Base-by-base conservation (phyloP, 2,329 filamentous ascomycete genomes). In the Epichloe glyceriae region DNA sequence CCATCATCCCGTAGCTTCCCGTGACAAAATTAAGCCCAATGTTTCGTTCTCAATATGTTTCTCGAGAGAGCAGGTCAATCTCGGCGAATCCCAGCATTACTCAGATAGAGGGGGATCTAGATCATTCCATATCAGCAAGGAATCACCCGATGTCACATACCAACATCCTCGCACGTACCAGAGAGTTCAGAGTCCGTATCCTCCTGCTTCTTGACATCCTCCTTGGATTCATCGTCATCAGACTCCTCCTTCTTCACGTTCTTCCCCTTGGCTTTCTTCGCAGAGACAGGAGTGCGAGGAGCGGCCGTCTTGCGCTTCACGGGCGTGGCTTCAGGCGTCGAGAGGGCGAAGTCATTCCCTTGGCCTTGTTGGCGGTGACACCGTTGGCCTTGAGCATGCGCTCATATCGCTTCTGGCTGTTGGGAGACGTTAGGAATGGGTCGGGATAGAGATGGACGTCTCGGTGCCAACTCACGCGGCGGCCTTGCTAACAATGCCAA, bases 341-440 rank as follows among this genome's bases (percentile, higher is more conserved):
- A 30, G 3, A 20, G 34, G 3, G 47, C 51, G 10, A 49, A 50
- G 8, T 53, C 53, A 39, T 17, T 20, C 5, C 34, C 43, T 54
- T 58, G n/a, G 51, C 39, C 48, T 53, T 58, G 53, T 46, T 37
- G 40, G 53, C 52, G 14, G 30, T 57, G 46, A 82, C 75, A 26
- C 71, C 73, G 55, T 82, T 70, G 8, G 74, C 67, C 61, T 82
- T 82, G 66, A 83, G 70, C 61, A 86, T 73, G 34, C 82, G 76
- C 64, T 83, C 79, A 59, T 83, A 86, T 57, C 82, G 71, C 66
- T 86, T 86, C 55, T 80, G 76, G 1, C 83, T 86, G 59, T 53
- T 10, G 30, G 10, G 37, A 4, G 14, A 30, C 7, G 33, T 37
- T 3, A 41, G 50, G 12, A 2, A 19, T 30, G 10, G 2, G 15